These are phyloP conservation scores for Nicotiana tomentosiformis DNA, from an alignment of 257 asterid species.

Conservation along the genomic window DNA sequence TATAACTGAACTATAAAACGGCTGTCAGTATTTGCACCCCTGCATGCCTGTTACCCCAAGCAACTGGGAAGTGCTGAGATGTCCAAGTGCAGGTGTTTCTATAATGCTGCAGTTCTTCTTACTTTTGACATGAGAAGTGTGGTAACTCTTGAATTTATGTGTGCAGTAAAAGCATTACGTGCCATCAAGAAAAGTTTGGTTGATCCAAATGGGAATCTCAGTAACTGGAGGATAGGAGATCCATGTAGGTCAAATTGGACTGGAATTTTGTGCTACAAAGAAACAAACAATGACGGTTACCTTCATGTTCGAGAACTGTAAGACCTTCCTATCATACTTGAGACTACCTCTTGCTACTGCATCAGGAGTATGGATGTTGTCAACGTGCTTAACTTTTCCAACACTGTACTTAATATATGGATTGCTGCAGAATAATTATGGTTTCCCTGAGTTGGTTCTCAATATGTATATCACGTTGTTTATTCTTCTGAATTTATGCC, in stretches of 20 bases:
- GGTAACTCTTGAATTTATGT: constrained; percentile 5
- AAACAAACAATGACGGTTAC: constrained; percentile 50
- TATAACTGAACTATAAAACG: no score
- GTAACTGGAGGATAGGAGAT: constrained; percentile 69
- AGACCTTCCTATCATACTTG: constrained; percentile 18
- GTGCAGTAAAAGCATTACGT: constrained; percentile 68
- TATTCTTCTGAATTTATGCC: not conserved
- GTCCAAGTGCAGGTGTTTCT: not conserved
- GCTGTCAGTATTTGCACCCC: not conserved
- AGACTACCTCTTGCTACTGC: not conserved
- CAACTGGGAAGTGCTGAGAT: not conserved
- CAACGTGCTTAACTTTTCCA: not conserved
- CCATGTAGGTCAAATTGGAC: constrained; percentile 88
- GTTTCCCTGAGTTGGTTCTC: not conserved
- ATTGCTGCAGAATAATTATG: not conserved
- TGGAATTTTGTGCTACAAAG: constrained; percentile 60
- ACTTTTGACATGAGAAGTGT: not conserved
- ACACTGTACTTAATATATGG: not conserved
- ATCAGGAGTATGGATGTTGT: not conserved
- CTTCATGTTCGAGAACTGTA: constrained; percentile 83
- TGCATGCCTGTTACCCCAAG: not conserved
- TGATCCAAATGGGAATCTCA: constrained; percentile 59
- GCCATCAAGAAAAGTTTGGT: constrained; percentile 48
- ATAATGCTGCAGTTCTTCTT: not conserved
- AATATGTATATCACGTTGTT: not conserved